Evolutionary conservation across 2,329 filamentous ascomycete genomes (phyloP).

Genomic region (Fusarium domesticum): DNA sequence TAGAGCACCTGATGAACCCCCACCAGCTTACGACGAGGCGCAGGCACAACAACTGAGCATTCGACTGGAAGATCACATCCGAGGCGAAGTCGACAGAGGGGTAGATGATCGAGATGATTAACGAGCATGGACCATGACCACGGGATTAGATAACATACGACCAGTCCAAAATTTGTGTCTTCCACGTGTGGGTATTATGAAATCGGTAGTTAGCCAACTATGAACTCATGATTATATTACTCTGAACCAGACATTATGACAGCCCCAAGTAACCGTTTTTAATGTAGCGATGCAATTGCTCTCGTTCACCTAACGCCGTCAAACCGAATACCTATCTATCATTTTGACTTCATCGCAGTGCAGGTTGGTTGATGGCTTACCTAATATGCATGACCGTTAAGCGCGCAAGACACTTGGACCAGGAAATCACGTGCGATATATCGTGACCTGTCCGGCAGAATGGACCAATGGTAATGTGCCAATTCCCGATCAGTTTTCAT

Average conservation of each 20-base stretch:
- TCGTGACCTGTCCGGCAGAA: constrained; percentile 18
- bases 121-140: constrained; percentile 17
- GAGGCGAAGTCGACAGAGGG: constrained; percentile 67
- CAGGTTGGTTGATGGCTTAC: too few species aligned
- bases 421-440: constrained; percentile 24
- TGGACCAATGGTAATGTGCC: constrained; percentile 47
- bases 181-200: not conserved
- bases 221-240: constrained; percentile 4
- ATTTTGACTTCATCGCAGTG: too few species aligned
- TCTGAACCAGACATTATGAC: constrained; percentile 7
- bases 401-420: constrained; percentile 13
- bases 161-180: constrained; percentile 19
- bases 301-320: too few species aligned
- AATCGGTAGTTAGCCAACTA: not conserved
- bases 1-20: constrained; percentile 66
- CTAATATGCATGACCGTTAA: too few species aligned
- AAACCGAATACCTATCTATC: too few species aligned
- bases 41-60: constrained; percentile 66
- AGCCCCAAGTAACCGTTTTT: too few species aligned
- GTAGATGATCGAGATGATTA: constrained; percentile 29
- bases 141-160: constrained; percentile 19
- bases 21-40: constrained; percentile 87
- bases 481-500: constrained; percentile 50
- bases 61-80: constrained; percentile 66
- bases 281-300: too few species aligned